Base-by-base conservation (phyloP, 2,329 filamentous ascomycete genomes). In the Parafenestella ontariensis region DNA sequence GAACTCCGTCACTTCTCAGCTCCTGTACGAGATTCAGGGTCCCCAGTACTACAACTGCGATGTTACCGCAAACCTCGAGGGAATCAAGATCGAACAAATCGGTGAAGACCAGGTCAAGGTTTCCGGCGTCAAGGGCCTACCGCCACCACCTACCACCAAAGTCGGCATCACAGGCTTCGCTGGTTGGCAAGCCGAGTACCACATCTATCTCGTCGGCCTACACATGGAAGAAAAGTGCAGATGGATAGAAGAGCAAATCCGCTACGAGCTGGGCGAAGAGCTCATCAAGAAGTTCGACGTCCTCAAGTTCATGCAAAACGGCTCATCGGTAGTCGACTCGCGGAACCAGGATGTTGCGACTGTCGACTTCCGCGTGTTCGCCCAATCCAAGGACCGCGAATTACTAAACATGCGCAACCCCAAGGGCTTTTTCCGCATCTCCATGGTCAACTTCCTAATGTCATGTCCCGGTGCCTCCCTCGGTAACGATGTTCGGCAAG, bases 21-120 rank as follows among this genome's bases (percentile, higher is more conserved):
- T 80, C 1, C 64, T 80, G 0, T 80, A 80, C 39, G 78, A 80
- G 53, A 73, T 80, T 23, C 78, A 80, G n/a, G 65, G 64, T 11
- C 64, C 64, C 5, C 56, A 75, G 69, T 52, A 86, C 66, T 83
- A 79, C 76, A 85, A 85, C 71, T 81, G 78, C 3, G 83, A 85
- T 58, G 83, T 85, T 23, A 83, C 80, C 0, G 83, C 83, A 0
- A 64, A 82, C 20, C 71, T 85, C 7, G 73, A 77, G 36, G 73
- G 77, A n/a, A 73, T 85, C 42, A 77, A 76, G 60, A 82, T 87
- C 50, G 79, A 83, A 43, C 79, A 86, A 53, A 57, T 81, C 4
- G 79, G 77, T 1, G 69, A 72, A 39, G 79, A 85, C 61, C 77
- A 81, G 13, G 82, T 85, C 3, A 77, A 78, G 5, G 54, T 85